Evolutionary conservation across 106 monocot species (phyloP).

Genomic region (Platanthera zijinensis): DNA sequence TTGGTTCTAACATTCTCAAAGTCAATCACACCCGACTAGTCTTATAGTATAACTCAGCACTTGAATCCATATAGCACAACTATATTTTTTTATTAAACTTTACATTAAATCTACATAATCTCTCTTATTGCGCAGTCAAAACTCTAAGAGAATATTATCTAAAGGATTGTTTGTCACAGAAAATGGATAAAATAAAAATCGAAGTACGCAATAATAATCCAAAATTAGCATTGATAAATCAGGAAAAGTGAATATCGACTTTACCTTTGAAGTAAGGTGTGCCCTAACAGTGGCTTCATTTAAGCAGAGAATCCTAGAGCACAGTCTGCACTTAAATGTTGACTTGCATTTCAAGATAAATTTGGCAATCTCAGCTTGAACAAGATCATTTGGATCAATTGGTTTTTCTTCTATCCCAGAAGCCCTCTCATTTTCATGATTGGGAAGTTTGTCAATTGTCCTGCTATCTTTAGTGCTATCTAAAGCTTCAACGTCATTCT

Average conservation of each 20-base stretch:
- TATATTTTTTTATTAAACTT: too few relatives aligned
- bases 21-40: too few relatives aligned
- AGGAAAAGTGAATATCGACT: not conserved
- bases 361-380: constrained; percentile 2
- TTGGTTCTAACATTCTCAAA: too few relatives aligned
- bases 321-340: constrained; percentile 8
- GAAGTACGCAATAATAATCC: too few relatives aligned
- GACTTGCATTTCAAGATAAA: constrained; percentile 10
- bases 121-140: too few relatives aligned
- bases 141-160: too few relatives aligned
- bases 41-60: too few relatives aligned
- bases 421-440: not conserved
- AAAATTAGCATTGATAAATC: not conserved
- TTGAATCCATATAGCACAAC: too few relatives aligned
- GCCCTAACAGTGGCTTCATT: constrained; percentile 5
- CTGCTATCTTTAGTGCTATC: not conserved
- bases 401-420: not conserved
- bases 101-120: too few relatives aligned
- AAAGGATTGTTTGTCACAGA: too few relatives aligned
- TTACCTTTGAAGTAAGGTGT: constrained; percentile 10
- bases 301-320: constrained; percentile 12
- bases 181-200: too few relatives aligned
- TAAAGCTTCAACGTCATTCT: not conserved
- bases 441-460: not conserved
- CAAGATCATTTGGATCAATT: not conserved